Evolutionary conservation across 495 filamentous ascomycete species (phyloP).

Genomic region (Tuber indicum): DNA sequence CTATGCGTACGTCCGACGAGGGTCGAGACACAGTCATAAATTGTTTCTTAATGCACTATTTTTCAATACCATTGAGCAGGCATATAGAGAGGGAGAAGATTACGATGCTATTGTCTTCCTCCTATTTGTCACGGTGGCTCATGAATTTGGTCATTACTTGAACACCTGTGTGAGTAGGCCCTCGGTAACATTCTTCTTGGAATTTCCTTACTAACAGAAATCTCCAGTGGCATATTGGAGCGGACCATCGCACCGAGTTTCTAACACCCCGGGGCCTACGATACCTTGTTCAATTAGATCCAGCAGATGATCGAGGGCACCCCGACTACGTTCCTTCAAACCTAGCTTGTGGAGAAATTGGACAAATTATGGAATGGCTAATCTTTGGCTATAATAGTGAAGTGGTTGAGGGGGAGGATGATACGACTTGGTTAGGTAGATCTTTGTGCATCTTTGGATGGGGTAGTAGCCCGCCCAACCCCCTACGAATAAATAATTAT

Average conservation of each 20-base stretch:
- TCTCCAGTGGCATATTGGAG: background rate
- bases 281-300: background rate
- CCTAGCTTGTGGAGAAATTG: conserved; percentile 13
- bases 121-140: conserved; percentile 9
- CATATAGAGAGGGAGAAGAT: conserved; percentile 6
- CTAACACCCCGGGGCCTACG: background rate
- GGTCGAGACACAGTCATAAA: background rate
- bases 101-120: conserved; percentile 20
- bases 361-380: conserved; percentile 25
- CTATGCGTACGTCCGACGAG: background rate
- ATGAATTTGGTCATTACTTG: conserved; percentile 25
- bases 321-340: background rate
- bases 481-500: background rate
- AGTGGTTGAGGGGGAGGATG: rapidly evolving
- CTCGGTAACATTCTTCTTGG: background rate
- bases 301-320: background rate
- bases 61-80: conserved; percentile 17
- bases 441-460: conserved; percentile 9
- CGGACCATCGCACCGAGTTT: background rate
- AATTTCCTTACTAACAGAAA: background rate
- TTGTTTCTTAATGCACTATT: conserved; percentile 9
- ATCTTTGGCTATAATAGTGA: conserved; percentile 12
- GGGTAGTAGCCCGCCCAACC: conserved; percentile 7
- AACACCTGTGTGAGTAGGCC: conserved; percentile 9
- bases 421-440: background rate